Conservation (phyloP, 306 rosid genomes). For the Adenanthera pavonina region DNA sequence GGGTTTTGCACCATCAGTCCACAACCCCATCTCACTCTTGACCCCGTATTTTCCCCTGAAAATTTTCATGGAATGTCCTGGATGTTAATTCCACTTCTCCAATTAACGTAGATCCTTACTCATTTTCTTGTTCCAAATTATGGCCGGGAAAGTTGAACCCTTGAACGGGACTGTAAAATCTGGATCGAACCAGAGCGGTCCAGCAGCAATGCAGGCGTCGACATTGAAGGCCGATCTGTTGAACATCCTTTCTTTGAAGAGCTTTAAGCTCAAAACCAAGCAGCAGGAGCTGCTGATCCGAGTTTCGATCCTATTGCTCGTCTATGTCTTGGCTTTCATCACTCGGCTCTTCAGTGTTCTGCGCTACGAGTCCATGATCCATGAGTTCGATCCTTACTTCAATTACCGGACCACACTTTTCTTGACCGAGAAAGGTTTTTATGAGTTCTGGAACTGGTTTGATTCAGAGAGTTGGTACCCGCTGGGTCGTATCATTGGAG, state of each 20-base stretch:
- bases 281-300: constrained; percentile 97
- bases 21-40: neutral
- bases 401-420: constrained; percentile 91
- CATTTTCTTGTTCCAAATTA: neutral
- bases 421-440: constrained; percentile 78
- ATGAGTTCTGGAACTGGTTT: constrained; percentile 99
- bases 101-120: neutral
- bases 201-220: constrained; percentile 9
- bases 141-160: constrained; percentile 38
- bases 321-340: constrained; percentile 88
- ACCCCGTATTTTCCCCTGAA: neutral
- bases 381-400: constrained; percentile 97
- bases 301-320: constrained; percentile 65
- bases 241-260: constrained; percentile 48
- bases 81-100: neutral
- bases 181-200: constrained; percentile 46
- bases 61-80: neutral
- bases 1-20: neutral
- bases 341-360: constrained; percentile 95
- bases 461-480: constrained; percentile 99
- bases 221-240: constrained; percentile 27
- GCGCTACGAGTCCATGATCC: constrained; percentile 98
- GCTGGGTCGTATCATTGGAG: constrained; percentile 90
- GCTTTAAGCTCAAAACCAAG: constrained; percentile 85
- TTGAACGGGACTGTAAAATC: constrained; percentile 44